phyloP scores from a whole-genome alignment of 106 monocot species.

The Gastrodia elata region DNA sequence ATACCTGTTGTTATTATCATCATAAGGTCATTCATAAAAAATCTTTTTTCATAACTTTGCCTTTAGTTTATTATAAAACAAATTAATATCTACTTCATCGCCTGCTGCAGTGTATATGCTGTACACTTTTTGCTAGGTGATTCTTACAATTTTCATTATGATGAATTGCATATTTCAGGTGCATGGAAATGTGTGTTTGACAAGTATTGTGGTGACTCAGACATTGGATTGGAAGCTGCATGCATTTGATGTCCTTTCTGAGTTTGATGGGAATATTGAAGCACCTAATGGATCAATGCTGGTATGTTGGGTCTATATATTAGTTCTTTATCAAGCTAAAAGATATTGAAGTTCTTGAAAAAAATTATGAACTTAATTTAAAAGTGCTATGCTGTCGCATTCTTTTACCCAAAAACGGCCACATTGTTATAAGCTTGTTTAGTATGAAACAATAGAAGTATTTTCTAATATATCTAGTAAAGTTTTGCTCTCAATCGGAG shows the following conservation, averaged over 20 bases:
- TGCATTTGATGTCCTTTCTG: constrained; percentile 94
- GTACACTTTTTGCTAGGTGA: neutral
- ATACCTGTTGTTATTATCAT: neutral
- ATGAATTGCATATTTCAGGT: constrained; percentile 39
- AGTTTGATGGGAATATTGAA: constrained; percentile 83
- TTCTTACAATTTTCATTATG: neutral
- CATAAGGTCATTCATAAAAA: neutral
- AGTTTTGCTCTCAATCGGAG: neutral
- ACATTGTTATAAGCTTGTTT: neutral
- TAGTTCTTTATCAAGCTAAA: neutral
- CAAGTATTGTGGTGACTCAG: constrained; percentile 94
- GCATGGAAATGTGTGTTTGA: constrained; percentile 88
- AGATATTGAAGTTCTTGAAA: neutral
- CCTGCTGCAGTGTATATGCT: neutral
- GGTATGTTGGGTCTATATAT: constrained; percentile 28
- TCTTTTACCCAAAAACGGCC: neutral
- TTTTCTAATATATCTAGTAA: neutral
- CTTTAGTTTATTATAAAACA: constrained; percentile 2
- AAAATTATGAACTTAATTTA: neutral
- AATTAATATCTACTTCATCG: constrained; percentile 1
- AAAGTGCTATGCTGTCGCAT: neutral
- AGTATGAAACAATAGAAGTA: neutral
- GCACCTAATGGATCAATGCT: constrained; percentile 52
- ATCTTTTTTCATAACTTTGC: neutral
- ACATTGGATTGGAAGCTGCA: constrained; percentile 96